A percentile compares a stretch with the other conserved stretches of the same genome.
These are phyloP conservation scores for Penicillium sp. DNA, from an alignment of 2,329 filamentous ascomycete species.

Conservation along the genomic window DNA sequence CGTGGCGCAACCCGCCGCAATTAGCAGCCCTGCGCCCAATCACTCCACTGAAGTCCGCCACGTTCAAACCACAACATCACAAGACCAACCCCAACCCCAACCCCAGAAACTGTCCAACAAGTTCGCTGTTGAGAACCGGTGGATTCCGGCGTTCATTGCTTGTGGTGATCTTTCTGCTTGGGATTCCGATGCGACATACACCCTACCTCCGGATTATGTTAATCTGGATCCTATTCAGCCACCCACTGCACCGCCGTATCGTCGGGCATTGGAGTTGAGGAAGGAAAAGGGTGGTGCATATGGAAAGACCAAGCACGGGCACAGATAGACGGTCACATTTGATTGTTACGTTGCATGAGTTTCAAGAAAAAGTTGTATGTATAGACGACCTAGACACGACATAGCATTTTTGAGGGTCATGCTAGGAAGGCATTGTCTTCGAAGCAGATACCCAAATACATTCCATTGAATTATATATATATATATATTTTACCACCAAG, in stretches of 20 bases:
- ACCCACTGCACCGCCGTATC: slow-evolving; percentile 93
- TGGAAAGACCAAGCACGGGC: slow-evolving; percentile 62
- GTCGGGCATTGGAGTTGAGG: slow-evolving; percentile 80
- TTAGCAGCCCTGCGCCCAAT: slow-evolving; percentile 10
- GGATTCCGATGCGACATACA: slow-evolving; percentile 93
- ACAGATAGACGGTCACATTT: slow-evolving; percentile 24
- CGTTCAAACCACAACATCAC: slow-evolving; percentile 44
- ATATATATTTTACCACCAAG: not conserved
- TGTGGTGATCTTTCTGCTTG: slow-evolving; percentile 93
- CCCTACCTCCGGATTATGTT: slow-evolving; percentile 79
- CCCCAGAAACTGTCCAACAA: slow-evolving; percentile 26
- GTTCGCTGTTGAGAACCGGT: slow-evolving; percentile 56
- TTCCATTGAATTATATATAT: slow-evolving; percentile 2
- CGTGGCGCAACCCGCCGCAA: slow-evolving; percentile 2
- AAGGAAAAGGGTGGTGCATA: slow-evolving; percentile 74
- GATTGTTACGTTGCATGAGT: slow-evolving; percentile 13
- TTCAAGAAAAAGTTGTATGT: slow-evolving; percentile 12
- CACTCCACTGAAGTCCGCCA: slow-evolving; percentile 27
- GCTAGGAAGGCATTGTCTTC: slow-evolving; percentile 5
- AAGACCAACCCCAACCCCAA: slow-evolving; percentile 16
- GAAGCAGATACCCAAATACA: slow-evolving; percentile 21
- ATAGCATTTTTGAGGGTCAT: slow-evolving; percentile 5
- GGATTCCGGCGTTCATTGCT: slow-evolving; percentile 96
- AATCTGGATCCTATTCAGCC: slow-evolving; percentile 91
- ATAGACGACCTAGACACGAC: slow-evolving; percentile 17